Evolutionary conservation across 176 grass and related monocot species (phyloP), one percentile per base, ranked within the genome.

Genomic region (Oryza coarctata): DNA sequence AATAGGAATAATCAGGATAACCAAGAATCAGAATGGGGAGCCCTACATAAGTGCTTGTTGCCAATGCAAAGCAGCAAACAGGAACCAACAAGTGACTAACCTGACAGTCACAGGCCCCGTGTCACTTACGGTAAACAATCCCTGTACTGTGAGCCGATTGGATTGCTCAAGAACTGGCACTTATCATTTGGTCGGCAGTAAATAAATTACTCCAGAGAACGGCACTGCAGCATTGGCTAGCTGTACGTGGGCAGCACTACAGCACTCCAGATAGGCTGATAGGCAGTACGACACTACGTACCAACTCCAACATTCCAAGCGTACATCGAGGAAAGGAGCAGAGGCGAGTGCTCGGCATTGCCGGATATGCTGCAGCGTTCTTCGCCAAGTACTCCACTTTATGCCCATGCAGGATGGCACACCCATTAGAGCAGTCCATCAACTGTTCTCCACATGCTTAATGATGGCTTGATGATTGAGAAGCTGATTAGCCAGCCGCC

Each of bases 331-430:
- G 74, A 14, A 34, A 38, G 50, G 45, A 49, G 5, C 6, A 47
- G 10, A 25, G 7, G 2, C n/a, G 27, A 43, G 12, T 70, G 84
- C 29, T 35, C 2, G 3, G 58, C 81, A 22, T 5, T 40, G 82
- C 81, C 87, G 87, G 82, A 81, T 81, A 64, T 64, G 71, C 87
- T 81, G 87, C 82, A 76, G 32, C 43, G 77, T 71, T 81, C 52
- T 76, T 81, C 71, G 82, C 87, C 64, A 29, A 45, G 70, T 17
- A 38, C 5, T 12, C 45, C 71, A 30, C 87, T 81, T 70, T 64
- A 9, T 70, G 87, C 32, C 76, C 62, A 33, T 26, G 17, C 50
- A 4, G 50, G 28, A 22, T 17, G 31, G 32, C 5, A 67, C 13
- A 9, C 18, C 15, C 15, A 33, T 2, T 67, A 60, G 40, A 74